phyloP scores from a whole-genome alignment of 169 alveolate genomes.

The Plasmodium berghei region DNA sequence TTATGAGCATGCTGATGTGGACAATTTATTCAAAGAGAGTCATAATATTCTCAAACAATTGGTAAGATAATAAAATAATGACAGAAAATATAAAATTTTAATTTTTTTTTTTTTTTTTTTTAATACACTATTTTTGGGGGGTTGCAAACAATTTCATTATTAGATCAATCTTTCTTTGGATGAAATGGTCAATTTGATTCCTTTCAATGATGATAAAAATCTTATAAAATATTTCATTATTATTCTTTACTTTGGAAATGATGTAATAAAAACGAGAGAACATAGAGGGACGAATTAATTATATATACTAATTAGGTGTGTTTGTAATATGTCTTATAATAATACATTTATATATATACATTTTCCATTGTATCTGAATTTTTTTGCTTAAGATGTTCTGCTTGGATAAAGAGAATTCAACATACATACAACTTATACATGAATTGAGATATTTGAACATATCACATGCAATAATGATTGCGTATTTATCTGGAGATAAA shows the following conservation, averaged over 20 bases:
- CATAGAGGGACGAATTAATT: background rate
- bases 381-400: constrained; percentile 27
- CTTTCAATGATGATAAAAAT: constrained; percentile 56
- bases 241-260: constrained; percentile 66
- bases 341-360: too few relatives aligned
- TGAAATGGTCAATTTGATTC: constrained; percentile 71
- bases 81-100: background rate
- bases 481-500: constrained; percentile 52
- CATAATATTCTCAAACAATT: constrained; percentile 25
- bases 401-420: constrained; percentile 68
- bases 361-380: too few relatives aligned
- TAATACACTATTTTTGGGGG: background rate
- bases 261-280: constrained; percentile 20
- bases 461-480: constrained; percentile 58
- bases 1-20: constrained; percentile 44
- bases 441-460: constrained; percentile 46
- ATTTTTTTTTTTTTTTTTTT: background rate
- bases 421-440: constrained; percentile 51
- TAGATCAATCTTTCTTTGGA: constrained; percentile 7
- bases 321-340: background rate
- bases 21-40: constrained; percentile 48
- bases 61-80: constrained; percentile 3
- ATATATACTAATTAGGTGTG: background rate
- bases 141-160: too few relatives aligned
- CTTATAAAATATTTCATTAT: constrained; percentile 61